A percentile compares a stretch with the other conserved stretches of the same genome.
phyloP scores from a whole-genome alignment of 23 red algal species.

The Gracilaria caudata region DNA sequence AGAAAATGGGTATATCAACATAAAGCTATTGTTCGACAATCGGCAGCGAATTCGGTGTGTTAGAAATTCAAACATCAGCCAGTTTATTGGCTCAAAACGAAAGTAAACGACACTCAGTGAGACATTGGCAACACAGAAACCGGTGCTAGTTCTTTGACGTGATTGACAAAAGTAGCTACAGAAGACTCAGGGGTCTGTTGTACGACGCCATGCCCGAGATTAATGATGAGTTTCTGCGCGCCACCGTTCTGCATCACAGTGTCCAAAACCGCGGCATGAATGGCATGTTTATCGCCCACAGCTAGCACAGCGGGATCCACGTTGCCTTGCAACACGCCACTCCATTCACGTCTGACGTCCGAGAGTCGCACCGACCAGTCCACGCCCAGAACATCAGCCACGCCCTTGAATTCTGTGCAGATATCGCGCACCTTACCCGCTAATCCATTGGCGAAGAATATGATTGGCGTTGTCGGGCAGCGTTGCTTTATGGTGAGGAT shows the following conservation, averaged over 20 bases:
- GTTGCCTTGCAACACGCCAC: constrained; percentile 85
- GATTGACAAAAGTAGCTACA: constrained; percentile 74
- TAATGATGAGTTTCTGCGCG: constrained; percentile 65
- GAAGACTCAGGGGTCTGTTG: constrained; percentile 82
- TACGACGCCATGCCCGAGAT: constrained; percentile 86
- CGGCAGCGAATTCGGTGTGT: not conserved
- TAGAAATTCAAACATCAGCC: not conserved
- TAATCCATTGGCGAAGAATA: constrained; percentile 89
- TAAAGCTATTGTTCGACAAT: not conserved
- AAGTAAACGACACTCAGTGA: constrained; percentile 1
- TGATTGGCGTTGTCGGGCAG: constrained; percentile 55
- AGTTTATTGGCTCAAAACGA: not conserved
- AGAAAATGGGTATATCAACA: not conserved
- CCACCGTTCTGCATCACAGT: constrained; percentile 64
- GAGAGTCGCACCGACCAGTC: constrained; percentile 82
- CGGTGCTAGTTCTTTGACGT: constrained; percentile 33
- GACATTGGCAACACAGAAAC: not conserved
- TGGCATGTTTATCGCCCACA: constrained; percentile 32
- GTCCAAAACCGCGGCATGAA: constrained; percentile 57
- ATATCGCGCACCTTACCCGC: constrained; percentile 74
- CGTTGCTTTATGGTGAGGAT: constrained; percentile 34
- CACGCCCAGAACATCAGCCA: constrained; percentile 72
- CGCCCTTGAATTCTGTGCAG: constrained; percentile 8
- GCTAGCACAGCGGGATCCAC: constrained; percentile 78
- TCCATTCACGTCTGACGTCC: constrained; percentile 55